Evolutionary conservation across 768 basidiomycete genomes (phyloP).

Genomic region (Termitomyces sp.): DNA sequence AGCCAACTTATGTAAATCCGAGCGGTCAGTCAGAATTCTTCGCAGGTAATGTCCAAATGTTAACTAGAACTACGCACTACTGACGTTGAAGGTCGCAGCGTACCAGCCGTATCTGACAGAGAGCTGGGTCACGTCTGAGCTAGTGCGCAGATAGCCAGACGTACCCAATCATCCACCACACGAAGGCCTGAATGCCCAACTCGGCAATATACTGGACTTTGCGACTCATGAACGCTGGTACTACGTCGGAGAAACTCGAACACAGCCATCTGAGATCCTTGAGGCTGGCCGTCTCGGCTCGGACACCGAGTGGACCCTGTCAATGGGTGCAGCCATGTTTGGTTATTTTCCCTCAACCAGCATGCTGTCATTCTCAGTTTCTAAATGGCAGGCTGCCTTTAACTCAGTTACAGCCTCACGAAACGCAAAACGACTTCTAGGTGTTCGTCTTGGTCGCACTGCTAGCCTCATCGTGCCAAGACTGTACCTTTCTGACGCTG

Average conservation of each 20-base stretch:
- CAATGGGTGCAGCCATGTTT: background rate
- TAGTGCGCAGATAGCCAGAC: background rate
- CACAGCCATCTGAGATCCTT: too few relatives aligned
- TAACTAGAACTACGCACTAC: slow-evolving; percentile 16
- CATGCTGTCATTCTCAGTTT: slow-evolving; percentile 30
- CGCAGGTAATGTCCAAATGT: background rate
- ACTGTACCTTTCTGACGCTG: slow-evolving; percentile 60
- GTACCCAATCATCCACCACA: slow-evolving; percentile 21
- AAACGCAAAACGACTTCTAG: slow-evolving; percentile 6
- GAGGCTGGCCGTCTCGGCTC: background rate
- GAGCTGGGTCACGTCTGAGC: background rate
- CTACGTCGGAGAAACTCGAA: too few relatives aligned
- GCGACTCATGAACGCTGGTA: background rate
- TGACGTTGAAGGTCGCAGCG: slow-evolving; percentile 24
- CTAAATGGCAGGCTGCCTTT: slow-evolving; percentile 18
- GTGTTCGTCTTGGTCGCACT: slow-evolving; percentile 8
- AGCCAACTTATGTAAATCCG: slow-evolving; percentile 17
- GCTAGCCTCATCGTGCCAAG: slow-evolving; percentile 37
- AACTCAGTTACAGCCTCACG: slow-evolving; percentile 11
- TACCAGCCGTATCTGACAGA: slow-evolving; percentile 28
- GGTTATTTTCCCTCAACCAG: background rate
- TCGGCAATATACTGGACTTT: slow-evolving; percentile 9
- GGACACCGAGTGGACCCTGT: too few relatives aligned
- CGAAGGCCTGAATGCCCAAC: slow-evolving; percentile 16
- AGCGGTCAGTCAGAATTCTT: background rate